These are phyloP conservation scores for Xylariales sp. DNA, from an alignment of 2,329 filamentous ascomycete species.

Conservation along the genomic window DNA sequence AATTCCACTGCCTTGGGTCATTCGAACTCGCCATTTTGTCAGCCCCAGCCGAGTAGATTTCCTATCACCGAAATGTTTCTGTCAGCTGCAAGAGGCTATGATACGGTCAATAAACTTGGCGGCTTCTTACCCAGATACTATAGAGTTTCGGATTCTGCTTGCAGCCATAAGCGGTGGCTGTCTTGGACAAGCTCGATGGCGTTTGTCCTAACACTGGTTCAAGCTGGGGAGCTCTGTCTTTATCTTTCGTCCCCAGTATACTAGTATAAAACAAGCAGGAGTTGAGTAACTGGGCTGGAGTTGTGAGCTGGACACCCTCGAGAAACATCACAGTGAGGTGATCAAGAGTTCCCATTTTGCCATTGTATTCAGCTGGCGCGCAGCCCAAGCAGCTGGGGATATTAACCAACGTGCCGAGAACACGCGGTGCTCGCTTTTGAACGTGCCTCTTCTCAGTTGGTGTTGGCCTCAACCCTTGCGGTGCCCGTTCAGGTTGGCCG, in stretches of 20 bases:
- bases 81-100: not conserved
- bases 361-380: not conserved
- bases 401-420: conserved; percentile 14
- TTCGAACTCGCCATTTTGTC: not conserved
- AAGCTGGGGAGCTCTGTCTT: not conserved
- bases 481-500: conserved; percentile 3
- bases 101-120: not conserved
- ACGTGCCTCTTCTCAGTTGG: conserved; percentile 18
- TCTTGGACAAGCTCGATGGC: not conserved
- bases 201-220: not conserved
- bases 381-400: conserved; percentile 24
- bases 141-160: not conserved
- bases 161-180: not conserved
- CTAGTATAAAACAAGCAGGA: conserved; percentile 21
- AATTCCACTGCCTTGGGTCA: conserved; percentile 11
- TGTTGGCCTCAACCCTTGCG: conserved; percentile 6
- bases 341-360: not conserved
- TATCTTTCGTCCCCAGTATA: not conserved
- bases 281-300: conserved; percentile 1
- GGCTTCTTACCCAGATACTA: conserved; percentile 20
- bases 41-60: not conserved
- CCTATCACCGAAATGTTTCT: conserved; percentile 5
- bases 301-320: conserved; percentile 3
- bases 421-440: conserved; percentile 16
- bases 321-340: conserved; percentile 9